Base-by-base conservation (phyloP, 768 basidiomycete species). In the Rhodotorula toruloides region DNA sequence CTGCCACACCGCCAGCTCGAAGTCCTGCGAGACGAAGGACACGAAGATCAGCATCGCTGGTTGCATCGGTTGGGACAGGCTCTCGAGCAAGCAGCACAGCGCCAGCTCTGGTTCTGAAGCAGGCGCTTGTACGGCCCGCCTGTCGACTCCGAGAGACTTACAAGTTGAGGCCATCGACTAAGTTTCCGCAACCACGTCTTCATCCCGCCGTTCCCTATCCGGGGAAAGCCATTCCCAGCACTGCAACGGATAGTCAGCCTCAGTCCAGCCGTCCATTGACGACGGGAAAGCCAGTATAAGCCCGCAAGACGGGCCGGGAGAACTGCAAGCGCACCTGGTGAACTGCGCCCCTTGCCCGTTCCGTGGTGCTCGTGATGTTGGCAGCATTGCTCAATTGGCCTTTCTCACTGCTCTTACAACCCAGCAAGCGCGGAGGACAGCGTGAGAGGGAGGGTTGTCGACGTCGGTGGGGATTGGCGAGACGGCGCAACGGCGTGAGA, bases 1-100 rank as follows among this genome's bases (percentile, higher is more conserved):
- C 76, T 96, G 91, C 91, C 93, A 97, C 37, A 90, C 87, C 17
- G 94, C 94, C 52, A 94, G 80, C 78, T 98, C 94, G 78, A 97
- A 96, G 78, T 98, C 94, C 93, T 97, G 76, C 13, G 16, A 21
- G 19, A 10, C 2, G 19, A 44, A 25, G 16, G 14, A n/a, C 14
- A n/a, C 6, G 2, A 0, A 32, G 37, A n/a, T 56, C 40, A 56
- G 48, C 31, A 14, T 12, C 4, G 27, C 16, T 7, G 52, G 43
- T 49, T n/a, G n/a, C n/a, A n/a, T n/a, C n/a, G n/a, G n/a, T n/a
- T n/a, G n/a, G n/a, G n/a, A n/a, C n/a, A n/a, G n/a, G n/a, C n/a
- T n/a, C n/a, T n/a, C n/a, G n/a, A n/a, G n/a, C n/a, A n/a, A n/a
- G n/a, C n/a, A n/a, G n/a, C n/a, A n/a, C n/a, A n/a, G n/a, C n/a